A percentile compares a stretch with the other conserved stretches of the same genome.
Evolutionary conservation across 768 basidiomycete species (phyloP).

Genomic region (Russula griseocarnosa): DNA sequence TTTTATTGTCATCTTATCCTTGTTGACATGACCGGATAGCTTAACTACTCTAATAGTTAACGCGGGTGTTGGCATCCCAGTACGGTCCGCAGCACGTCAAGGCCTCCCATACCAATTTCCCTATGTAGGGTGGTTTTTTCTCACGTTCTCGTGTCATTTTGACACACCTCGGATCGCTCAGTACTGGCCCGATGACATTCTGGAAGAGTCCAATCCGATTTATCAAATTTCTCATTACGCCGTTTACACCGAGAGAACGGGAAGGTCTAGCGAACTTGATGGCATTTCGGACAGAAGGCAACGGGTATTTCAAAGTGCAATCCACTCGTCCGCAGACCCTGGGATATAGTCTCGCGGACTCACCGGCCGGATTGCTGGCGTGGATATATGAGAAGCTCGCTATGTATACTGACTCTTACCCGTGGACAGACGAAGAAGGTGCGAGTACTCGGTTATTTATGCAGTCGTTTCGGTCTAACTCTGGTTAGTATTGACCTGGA

Average conservation of each 20-base stretch:
- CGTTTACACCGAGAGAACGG: conserved; percentile 33
- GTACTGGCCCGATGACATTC: background rate
- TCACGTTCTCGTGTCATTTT: too few relatives aligned
- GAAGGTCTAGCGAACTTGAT: conserved; percentile 27
- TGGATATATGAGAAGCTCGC: conserved; percentile 31
- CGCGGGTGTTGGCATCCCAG: conserved; percentile 29
- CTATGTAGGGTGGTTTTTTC: too few relatives aligned
- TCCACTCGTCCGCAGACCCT: conserved; percentile 32
- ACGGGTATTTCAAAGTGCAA: conserved; percentile 36
- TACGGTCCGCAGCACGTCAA: conserved; percentile 35
- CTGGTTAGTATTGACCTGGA: too few relatives aligned
- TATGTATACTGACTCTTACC: too few relatives aligned
- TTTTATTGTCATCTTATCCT: background rate
- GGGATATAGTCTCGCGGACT: conserved; percentile 50
- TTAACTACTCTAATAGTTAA: conserved; percentile 30
- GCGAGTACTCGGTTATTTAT: too few relatives aligned
- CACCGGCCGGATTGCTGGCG: conserved; percentile 46
- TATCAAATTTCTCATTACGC: conserved; percentile 32
- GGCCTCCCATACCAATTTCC: too few relatives aligned
- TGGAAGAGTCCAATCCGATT: conserved; percentile 32
- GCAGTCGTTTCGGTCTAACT: too few relatives aligned
- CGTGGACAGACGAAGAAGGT: too few relatives aligned
- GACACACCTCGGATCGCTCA: background rate
- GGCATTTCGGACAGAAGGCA: conserved; percentile 32
- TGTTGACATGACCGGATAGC: background rate